Conservation (phyloP, 306 rosid genomes). For the Coriaria nepalensis region DNA sequence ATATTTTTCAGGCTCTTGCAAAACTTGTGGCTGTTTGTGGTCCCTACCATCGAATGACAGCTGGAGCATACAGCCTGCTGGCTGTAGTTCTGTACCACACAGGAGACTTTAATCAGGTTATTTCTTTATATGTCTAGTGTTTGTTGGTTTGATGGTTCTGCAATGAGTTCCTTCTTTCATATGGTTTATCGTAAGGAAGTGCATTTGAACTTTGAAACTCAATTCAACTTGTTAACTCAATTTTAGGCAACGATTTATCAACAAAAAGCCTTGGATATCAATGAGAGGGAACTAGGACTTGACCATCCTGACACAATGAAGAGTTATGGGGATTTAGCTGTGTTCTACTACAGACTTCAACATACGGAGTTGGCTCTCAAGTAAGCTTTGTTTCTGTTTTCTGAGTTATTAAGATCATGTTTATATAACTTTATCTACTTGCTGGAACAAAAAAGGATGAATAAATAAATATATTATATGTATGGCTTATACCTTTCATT, state of each 20-base stretch:
- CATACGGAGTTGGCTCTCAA: conserved; percentile 95
- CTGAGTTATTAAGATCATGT: not conserved
- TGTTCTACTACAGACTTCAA: conserved; percentile 96
- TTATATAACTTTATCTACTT: not conserved
- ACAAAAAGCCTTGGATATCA: conserved; percentile 94
- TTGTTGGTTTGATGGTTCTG: not conserved
- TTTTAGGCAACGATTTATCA: conserved; percentile 94
- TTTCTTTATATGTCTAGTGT: conserved; percentile 16
- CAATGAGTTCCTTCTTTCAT: not conserved
- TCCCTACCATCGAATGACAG: conserved; percentile 96
- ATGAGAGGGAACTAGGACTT: conserved; percentile 93
- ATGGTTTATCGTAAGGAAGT: conserved; percentile 3
- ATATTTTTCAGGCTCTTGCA: conserved; percentile 65
- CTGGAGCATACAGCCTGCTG: conserved; percentile 98
- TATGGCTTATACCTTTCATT: no score
- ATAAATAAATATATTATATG: no score
- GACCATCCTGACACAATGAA: conserved; percentile 99
- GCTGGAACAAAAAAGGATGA: no score
- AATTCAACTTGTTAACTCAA: conserved; percentile 14
- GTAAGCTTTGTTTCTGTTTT: conserved; percentile 39
- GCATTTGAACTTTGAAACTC: conserved; percentile 13
- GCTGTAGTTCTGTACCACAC: conserved; percentile 98
- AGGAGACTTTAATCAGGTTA: conserved; percentile 98
- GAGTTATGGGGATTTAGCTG: conserved; percentile 99
- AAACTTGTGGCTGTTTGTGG: conserved; percentile 96